Evolutionary conservation across 352 stramenopile genomes (phyloP).

Genomic region (Aphanomyces invadans): DNA sequence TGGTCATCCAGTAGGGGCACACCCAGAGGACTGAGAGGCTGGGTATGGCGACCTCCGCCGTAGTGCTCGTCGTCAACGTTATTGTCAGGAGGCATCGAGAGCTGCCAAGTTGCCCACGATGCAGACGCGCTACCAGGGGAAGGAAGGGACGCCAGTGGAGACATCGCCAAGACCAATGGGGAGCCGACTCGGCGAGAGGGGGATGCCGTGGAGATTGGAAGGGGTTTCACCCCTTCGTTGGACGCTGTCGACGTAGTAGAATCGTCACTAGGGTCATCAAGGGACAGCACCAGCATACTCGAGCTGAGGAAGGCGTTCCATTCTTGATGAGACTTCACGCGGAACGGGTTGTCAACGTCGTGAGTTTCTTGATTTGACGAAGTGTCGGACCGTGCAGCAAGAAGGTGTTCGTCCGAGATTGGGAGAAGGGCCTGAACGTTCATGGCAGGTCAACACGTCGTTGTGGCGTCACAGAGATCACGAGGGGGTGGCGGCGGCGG

Average conservation of each 20-base stretch:
- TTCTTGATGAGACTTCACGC: constrained; percentile 14
- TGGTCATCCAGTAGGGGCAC: constrained; percentile 13
- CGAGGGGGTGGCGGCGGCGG: neutral
- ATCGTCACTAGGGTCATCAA: constrained; percentile 15
- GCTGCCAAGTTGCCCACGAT: constrained; percentile 16
- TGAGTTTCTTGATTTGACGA: neutral
- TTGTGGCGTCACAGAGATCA: neutral
- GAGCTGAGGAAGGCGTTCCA: constrained; percentile 23
- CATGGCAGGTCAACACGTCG: constrained; percentile 11
- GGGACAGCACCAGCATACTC: constrained; percentile 15
- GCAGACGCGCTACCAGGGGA: neutral
- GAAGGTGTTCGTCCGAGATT: neutral
- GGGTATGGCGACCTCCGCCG: neutral
- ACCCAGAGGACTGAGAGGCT: constrained; percentile 11
- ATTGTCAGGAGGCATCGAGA: constrained; percentile 8
- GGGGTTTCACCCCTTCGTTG: neutral
- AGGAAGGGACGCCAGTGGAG: constrained; percentile 17
- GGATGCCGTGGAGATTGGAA: constrained; percentile 16
- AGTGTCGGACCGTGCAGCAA: neutral
- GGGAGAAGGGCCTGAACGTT: constrained; percentile 12
- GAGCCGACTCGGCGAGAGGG: constrained; percentile 6
- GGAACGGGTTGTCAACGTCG: neutral
- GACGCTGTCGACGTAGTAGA: neutral
- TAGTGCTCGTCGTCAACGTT: neutral
- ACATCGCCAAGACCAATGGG: constrained; percentile 19